Conservation (phyloP, 129 eudicot genomes). For the Cynara cardunculus region DNA sequence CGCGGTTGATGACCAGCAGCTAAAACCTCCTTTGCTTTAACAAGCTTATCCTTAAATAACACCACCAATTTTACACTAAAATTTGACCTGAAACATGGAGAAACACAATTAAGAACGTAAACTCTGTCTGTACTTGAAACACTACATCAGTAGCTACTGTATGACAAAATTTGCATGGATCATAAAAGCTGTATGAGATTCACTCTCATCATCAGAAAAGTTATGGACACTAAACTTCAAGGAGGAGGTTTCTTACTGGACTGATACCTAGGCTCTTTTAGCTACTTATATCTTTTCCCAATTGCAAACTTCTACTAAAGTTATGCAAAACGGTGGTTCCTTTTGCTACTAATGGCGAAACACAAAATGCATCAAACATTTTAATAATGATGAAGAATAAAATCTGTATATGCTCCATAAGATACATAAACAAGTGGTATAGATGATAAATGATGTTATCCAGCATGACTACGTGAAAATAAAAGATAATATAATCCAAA, state of each 20-base stretch:
- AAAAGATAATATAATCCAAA: neutral
- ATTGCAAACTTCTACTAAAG: neutral
- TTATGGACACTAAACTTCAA: neutral
- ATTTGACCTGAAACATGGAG: constrained; percentile 60
- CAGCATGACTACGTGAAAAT: neutral
- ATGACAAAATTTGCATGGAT: constrained; percentile 3
- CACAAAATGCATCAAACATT: neutral
- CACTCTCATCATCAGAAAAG: neutral
- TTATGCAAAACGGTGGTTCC: neutral
- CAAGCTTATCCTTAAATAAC: constrained; percentile 48
- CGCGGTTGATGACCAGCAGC: constrained; percentile 75
- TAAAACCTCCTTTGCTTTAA: constrained; percentile 63
- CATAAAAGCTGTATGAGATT: neutral
- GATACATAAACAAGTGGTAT: neutral
- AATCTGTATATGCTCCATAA: neutral
- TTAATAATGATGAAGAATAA: neutral
- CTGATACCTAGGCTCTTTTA: neutral
- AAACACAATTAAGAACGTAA: neutral
- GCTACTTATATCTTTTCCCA: neutral
- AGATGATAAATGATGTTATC: neutral
- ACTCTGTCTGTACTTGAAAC: neutral
- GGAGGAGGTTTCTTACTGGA: neutral
- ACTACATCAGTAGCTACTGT: neutral
- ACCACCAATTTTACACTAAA: constrained; percentile 66
- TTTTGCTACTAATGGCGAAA: neutral